phyloP scores from a whole-genome alignment of 345 rosid genomes.

The Corymbia maculata region DNA sequence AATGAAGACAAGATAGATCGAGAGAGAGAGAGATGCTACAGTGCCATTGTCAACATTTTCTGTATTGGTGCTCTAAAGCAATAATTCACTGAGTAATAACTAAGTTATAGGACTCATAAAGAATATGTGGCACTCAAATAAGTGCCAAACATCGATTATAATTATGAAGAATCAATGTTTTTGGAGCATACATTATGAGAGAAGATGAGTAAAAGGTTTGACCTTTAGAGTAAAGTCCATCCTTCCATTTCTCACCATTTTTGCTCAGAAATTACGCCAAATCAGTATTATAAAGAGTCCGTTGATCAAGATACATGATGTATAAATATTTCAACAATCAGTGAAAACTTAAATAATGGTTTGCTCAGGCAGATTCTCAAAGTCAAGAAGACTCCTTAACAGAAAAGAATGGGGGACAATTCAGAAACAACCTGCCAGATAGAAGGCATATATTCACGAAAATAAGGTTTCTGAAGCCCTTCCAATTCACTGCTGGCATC shows the following conservation, averaged over 20 bases:
- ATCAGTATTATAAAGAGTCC: background rate
- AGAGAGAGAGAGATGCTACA: background rate
- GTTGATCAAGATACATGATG: background rate
- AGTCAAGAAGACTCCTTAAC: background rate
- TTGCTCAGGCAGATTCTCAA: background rate
- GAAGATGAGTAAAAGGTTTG: background rate
- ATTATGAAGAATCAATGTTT: background rate
- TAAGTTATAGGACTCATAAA: background rate
- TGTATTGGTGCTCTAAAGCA: background rate
- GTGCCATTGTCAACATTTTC: background rate
- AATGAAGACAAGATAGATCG: background rate
- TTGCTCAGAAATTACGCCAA: background rate
- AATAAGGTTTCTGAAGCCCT: conserved; percentile 15
- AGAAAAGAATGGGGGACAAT: background rate
- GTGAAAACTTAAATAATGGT: background rate
- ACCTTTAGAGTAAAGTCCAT: background rate
- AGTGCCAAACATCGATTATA: background rate
- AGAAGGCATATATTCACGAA: conserved; percentile 82
- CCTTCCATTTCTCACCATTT: background rate
- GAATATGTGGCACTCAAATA: background rate
- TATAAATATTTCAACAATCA: background rate
- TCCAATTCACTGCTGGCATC: conserved; percentile 13
- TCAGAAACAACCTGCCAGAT: conserved; percentile 58
- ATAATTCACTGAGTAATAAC: background rate
- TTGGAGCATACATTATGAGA: background rate